Base-by-base conservation (phyloP, 2,329 filamentous ascomycete genomes). In the Lachnellula cervina region DNA sequence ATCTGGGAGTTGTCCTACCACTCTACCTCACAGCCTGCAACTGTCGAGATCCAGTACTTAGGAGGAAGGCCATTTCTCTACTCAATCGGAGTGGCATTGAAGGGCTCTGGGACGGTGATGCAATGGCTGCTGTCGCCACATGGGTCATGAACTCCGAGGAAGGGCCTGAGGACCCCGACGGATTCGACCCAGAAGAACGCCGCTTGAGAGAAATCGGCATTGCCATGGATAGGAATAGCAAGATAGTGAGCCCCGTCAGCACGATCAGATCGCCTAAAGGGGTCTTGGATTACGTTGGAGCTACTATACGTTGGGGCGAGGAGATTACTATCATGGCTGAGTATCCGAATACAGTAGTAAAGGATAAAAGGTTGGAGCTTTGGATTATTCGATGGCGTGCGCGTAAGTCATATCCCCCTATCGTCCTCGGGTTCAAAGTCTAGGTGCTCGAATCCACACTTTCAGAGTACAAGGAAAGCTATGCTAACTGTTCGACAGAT, bases 1-100 rank as follows among this genome's bases (percentile, higher is more conserved):
- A 55, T 16, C 8, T 50, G 16, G 83, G 82, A 28, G 81, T 87
- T 53, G 77, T 87, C 4, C 79, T 81, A 6, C 81, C 82, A 0
- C 74, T 87, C 2, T 87, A 81, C 59, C 77, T 85, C 5, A 80
- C 84, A 16, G 83, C 81, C 6, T 84, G 80, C 13, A 84, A 84
- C 63, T 86, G 83, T 62, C 77, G 82, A 4, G 77, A 84, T 53
- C 75, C 77, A 0, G 59, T 71, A 1, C 74, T 80, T 40, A 77
- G 83, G 16, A 74, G 80, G n/a, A 78, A 80, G 60, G 83, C 84
- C 14, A 84, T 86, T 45, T 76, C 80, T 61, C 71, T 87, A 11
- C 70, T 87, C 49, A 72, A 75, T 52, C 81, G 77, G 61, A 82
- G 80, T 61, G 77, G 16, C 75, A 83, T 23, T 75, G 83, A 87